Evolutionary conservation across 2,329 filamentous ascomycete genomes (phyloP), one percentile per base, ranked within the genome.

Genomic region (Rhinocladiella mackenziei): DNA sequence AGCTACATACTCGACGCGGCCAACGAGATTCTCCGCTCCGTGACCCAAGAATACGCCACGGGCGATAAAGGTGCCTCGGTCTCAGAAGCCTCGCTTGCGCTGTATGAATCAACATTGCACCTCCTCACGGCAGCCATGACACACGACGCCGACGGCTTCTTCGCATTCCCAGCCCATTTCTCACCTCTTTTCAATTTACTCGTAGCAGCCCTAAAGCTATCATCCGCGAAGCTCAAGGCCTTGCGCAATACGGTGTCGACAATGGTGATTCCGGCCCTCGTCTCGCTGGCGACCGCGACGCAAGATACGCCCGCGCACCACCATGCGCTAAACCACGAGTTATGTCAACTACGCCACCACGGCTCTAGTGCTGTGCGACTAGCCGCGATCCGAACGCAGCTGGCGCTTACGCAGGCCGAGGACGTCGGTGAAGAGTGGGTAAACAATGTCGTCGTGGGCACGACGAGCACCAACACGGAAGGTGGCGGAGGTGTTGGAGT

Each of bases 381-480:
- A 23, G 87, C 86, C 1, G 88, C 87, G 0, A 83, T 98, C 25
- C 82, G 82, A 66, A 84, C 84, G 56, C 80, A 97, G 69, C 84
- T 89, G 61, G 78, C 76, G 10, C 72, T 97, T 51, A 94, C 89
- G 9, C 80, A 85, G 56, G 36, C 36, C 19, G 50, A 53, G 13
- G 74, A 79, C 35, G 68, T 97, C 18, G 89, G 89, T 47, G 89
- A 97, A 64, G 92, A 98, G 62, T 98, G 92, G 92, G 69, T 98
- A 48, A 78, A 82, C 1, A 56, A 56, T 30, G 44, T 50, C 5
- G 50, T 57, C 5, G 29, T 49, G 7, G 55, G 52, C 7, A n/a
- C n/a, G n/a, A n/a, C n/a, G n/a, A 33, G 42, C 7, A 47, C 44
- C 2, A 45, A 22, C 19, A 36, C 42, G 3, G 51, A 36, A 8